Evolutionary conservation across 495 filamentous ascomycete species (phyloP).

Genomic region (Tuber umbilicatum): DNA sequence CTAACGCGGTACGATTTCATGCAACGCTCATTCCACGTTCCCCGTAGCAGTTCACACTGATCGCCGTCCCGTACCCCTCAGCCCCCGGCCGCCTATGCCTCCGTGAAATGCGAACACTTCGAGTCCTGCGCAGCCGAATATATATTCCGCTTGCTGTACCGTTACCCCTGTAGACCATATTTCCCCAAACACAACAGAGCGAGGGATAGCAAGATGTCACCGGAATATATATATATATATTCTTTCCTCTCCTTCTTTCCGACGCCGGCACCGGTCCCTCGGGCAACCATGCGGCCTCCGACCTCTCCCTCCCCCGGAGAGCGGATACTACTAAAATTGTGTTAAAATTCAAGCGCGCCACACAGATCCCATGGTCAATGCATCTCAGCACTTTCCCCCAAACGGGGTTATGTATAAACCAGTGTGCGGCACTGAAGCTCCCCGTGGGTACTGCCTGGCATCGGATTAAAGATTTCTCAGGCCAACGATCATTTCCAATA

Average conservation of each 20-base stretch:
- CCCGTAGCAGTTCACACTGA: neutral
- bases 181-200: neutral
- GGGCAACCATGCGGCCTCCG: too few species aligned
- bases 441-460: too few species aligned
- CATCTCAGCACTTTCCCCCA: too few species aligned
- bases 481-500: neutral
- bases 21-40: neutral
- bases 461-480: neutral
- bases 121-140: neutral
- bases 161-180: neutral
- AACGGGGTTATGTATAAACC: neutral
- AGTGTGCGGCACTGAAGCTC: neutral
- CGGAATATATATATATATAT: neutral
- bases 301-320: neutral
- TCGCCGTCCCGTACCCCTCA: neutral
- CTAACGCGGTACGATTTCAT: neutral
- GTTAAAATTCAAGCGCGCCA: neutral
- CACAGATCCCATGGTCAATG: too few species aligned
- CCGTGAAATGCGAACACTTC: neutral
- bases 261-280: too few species aligned
- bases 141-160: neutral
- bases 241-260: neutral
- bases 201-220: too few species aligned
- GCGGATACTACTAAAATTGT: neutral
- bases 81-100: neutral